A percentile compares a stretch with the other conserved stretches of the same genome.
phyloP scores from a whole-genome alignment of 768 basidiomycete species.

The Pleurotus cornucopiae region DNA sequence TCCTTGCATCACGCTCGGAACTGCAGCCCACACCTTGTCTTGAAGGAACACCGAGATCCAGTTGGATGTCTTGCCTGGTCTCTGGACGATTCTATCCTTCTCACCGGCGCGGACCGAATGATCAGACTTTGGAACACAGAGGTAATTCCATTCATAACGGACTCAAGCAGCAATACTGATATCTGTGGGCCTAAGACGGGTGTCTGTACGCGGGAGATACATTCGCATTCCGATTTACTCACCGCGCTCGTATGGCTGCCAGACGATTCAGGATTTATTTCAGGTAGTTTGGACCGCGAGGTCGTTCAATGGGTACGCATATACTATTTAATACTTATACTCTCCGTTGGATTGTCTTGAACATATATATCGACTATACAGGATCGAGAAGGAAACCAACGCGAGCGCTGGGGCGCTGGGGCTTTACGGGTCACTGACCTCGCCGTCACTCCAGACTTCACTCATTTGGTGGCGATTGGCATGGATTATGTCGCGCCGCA shows the following conservation, averaged over 20 bases:
- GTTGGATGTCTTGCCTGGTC: conserved; percentile 92
- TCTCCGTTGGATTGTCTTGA: background rate
- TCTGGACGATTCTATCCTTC: conserved; percentile 75
- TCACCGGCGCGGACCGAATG: conserved; percentile 75
- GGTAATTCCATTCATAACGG: conserved; percentile 36
- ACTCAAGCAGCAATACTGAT: background rate
- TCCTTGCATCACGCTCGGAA: conserved; percentile 48
- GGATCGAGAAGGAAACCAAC: conserved; percentile 72
- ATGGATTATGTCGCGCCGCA: conserved; percentile 34
- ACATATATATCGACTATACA: conserved; percentile 23
- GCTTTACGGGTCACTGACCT: conserved; percentile 84
- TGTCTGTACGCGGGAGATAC: conserved; percentile 57
- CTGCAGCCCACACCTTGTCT: conserved; percentile 52
- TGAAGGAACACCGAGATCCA: conserved; percentile 74
- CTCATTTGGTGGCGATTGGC: conserved; percentile 81
- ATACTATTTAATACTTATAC: conserved; percentile 5
- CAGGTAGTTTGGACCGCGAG: conserved; percentile 81
- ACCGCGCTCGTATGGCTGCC: conserved; percentile 86
- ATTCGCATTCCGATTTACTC: conserved; percentile 77
- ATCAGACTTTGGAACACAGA: conserved; percentile 90
- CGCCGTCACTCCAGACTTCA: conserved; percentile 80
- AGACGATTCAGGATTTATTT: conserved; percentile 86
- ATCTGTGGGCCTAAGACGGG: conserved; percentile 54
- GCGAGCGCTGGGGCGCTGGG: conserved; percentile 60
- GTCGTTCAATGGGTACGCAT: conserved; percentile 75